Conservation (phyloP, 192 early-diverging fungal species). For the Allomyces macrogynus region DNA sequence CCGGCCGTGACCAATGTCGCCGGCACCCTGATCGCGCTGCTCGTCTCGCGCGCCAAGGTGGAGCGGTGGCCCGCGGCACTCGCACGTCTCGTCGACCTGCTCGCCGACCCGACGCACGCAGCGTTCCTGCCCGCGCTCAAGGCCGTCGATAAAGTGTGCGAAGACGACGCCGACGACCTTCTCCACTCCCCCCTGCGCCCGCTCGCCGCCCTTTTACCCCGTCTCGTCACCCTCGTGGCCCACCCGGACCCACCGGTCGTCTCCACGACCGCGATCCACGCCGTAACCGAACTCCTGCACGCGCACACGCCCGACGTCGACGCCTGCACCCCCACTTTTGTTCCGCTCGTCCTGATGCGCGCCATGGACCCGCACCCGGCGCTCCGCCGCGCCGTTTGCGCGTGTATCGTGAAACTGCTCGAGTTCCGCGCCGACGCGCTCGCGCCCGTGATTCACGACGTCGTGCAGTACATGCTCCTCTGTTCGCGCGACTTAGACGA, state of each 20-base stretch:
- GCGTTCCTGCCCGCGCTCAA: conserved; percentile 9
- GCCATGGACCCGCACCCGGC: conserved; percentile 63
- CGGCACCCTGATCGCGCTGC: conserved; percentile 73
- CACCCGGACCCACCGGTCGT: conserved; percentile 35
- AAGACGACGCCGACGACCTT: conserved; percentile 72
- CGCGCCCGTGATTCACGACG: conserved; percentile 62
- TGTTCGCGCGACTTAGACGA: conserved; percentile 52
- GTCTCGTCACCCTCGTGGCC: conserved; percentile 68
- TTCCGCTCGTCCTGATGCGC: conserved; percentile 57
- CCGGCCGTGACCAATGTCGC: conserved; percentile 54
- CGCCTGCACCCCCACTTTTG: conserved; percentile 42
- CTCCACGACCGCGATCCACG: conserved; percentile 58
- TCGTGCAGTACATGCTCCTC: conserved; percentile 90
- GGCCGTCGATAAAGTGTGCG: conserved; percentile 85
- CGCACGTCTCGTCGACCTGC: conserved; percentile 22
- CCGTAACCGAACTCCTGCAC: conserved; percentile 65
- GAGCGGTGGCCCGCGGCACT: conserved; percentile 69
- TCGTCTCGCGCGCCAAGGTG: conserved; percentile 48
- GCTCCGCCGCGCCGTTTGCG: conserved; percentile 85
- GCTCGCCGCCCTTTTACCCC: conserved; percentile 69
- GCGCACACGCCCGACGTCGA: conserved; percentile 38
- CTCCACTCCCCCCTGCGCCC: conserved; percentile 49
- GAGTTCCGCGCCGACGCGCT: conserved; percentile 70
- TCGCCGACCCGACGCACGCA: neutral
- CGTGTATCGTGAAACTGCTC: conserved; percentile 74